Evolutionary conservation across 345 rosid species (phyloP).

Genomic region (Arabidopsis arenosa): DNA sequence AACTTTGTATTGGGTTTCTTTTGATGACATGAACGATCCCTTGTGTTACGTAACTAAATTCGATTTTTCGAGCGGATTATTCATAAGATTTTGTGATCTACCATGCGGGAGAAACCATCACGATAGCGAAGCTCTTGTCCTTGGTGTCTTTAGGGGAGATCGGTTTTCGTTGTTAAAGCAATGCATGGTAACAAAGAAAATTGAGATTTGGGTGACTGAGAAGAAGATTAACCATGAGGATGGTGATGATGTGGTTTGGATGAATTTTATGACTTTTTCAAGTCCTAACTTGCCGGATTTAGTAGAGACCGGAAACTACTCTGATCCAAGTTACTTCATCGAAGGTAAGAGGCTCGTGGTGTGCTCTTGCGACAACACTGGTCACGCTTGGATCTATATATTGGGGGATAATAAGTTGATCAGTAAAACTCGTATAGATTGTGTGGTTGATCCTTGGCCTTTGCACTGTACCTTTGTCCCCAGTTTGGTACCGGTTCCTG

Average conservation of each 20-base stretch:
- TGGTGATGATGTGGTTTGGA: neutral
- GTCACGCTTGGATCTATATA: neutral
- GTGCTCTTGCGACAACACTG: neutral
- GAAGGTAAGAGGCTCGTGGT: neutral
- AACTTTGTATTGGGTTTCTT: constrained; percentile 4
- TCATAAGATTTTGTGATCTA: neutral
- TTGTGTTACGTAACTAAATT: neutral
- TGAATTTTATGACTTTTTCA: neutral
- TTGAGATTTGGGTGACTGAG: neutral
- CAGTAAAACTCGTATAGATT: no score
- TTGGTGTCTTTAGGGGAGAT: neutral
- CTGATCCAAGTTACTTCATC: neutral
- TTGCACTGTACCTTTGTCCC: neutral
- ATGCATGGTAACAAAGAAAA: neutral
- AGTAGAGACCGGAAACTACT: neutral
- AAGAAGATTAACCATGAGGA: neutral
- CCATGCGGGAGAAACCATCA: neutral
- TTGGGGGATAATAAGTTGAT: neutral
- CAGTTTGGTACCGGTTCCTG: neutral
- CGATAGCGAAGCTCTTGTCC: neutral
- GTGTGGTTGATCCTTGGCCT: neutral
- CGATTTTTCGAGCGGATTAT: neutral
- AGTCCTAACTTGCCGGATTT: neutral
- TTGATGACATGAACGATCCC: neutral
- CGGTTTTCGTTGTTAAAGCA: neutral